Evolutionary conservation across 2,329 filamentous ascomycete species (phyloP).

Genomic region (Lizonia empirigonia): DNA sequence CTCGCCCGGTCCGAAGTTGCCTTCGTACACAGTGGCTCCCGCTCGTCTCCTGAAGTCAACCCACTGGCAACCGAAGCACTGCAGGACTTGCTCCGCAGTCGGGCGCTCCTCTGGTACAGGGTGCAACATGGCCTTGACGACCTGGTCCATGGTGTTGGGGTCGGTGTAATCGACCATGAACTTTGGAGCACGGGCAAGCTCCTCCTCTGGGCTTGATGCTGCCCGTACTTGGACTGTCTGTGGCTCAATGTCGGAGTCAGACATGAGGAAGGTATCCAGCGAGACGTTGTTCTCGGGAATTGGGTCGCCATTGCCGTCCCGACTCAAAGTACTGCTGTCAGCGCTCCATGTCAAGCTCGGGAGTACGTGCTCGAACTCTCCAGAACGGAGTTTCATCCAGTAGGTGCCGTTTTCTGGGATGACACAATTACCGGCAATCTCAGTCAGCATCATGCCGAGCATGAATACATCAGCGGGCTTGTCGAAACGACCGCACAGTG

Average conservation of each 20-base stretch:
- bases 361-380: slow-evolving; percentile 80
- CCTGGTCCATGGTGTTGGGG: slow-evolving; percentile 75
- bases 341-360: slow-evolving; percentile 84
- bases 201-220: slow-evolving; percentile 47
- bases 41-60: slow-evolving; percentile 76
- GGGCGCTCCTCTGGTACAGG: slow-evolving; percentile 76
- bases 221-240: slow-evolving; percentile 45
- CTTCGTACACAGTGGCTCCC: slow-evolving; percentile 94
- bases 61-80: slow-evolving; percentile 78
- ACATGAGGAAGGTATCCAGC: slow-evolving; percentile 37
- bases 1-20: slow-evolving; percentile 86
- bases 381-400: slow-evolving; percentile 88
- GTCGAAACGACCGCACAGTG: slow-evolving; percentile 83
- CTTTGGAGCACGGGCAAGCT: slow-evolving; percentile 71
- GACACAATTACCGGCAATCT: slow-evolving; percentile 91
- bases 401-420: slow-evolving; percentile 90
- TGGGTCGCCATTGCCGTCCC: slow-evolving; percentile 66
- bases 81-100: slow-evolving; percentile 72
- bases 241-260: slow-evolving; percentile 47
- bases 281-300: slow-evolving; percentile 30
- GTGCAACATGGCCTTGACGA: slow-evolving; percentile 87
- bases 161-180: slow-evolving; percentile 87
- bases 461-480: slow-evolving; percentile 94
- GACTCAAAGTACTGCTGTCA: slow-evolving; percentile 67
- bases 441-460: slow-evolving; percentile 89